phyloP scores from a whole-genome alignment of 768 basidiomycete genomes.

The Dioszegia hungarica region DNA sequence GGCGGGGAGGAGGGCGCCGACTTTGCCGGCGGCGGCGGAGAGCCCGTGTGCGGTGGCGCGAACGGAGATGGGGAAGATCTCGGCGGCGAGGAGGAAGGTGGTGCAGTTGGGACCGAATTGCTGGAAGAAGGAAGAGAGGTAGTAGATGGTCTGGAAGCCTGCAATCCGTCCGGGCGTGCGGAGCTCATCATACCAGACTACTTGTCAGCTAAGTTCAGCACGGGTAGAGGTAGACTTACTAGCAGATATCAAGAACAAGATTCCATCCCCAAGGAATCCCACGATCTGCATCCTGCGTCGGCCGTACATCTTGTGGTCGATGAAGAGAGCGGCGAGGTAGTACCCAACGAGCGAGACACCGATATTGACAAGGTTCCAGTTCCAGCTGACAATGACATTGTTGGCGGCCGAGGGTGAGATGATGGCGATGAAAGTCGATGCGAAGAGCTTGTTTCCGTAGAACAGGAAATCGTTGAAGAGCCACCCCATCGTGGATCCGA shows the following conservation, averaged over 20 bases:
- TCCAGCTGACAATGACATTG: constrained; percentile 49
- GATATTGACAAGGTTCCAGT: constrained; percentile 51
- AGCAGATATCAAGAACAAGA: constrained; percentile 27
- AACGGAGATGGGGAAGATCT: constrained; percentile 51
- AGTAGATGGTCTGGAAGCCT: constrained; percentile 51
- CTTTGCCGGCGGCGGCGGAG: constrained; percentile 49
- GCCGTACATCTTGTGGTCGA: constrained; percentile 52
- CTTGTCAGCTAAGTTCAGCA: constrained; percentile 7
- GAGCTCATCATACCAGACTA: constrained; percentile 45
- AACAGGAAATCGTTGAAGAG: constrained; percentile 51
- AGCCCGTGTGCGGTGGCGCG: constrained; percentile 52
- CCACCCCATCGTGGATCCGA: constrained; percentile 47
- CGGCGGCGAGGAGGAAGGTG: constrained; percentile 52
- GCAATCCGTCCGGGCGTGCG: constrained; percentile 39
- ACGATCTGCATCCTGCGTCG: constrained; percentile 48
- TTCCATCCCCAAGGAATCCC: constrained; percentile 44
- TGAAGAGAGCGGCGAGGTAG: constrained; percentile 50
- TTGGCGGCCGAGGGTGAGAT: constrained; percentile 44
- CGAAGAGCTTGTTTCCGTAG: constrained; percentile 44
- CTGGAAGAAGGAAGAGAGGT: constrained; percentile 50
- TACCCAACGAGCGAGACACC: constrained; percentile 50
- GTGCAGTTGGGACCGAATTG: constrained; percentile 49
- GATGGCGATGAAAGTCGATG: constrained; percentile 50
- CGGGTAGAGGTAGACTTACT: constrained; percentile 15
- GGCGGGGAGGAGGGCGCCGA: constrained; percentile 51